Percentiles rank a stretch among this genome's conserved stretches.
Conservation (phyloP, 441 rosid genomes). For the Rhodomyrtus psidioides region DNA sequence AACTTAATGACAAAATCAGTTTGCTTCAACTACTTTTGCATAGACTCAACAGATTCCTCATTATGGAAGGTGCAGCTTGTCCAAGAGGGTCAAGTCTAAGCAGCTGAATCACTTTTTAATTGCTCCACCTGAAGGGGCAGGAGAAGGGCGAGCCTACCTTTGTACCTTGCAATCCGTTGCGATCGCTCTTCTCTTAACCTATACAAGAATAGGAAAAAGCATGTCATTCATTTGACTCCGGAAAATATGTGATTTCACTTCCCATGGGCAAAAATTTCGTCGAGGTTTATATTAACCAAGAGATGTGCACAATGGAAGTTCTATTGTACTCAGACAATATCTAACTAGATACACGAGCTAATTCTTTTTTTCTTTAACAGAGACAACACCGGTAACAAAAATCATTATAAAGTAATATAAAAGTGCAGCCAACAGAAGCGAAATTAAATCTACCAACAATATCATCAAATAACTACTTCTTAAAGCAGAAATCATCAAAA, state of each 20-base stretch:
- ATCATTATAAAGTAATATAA: neutral
- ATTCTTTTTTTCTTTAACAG: neutral
- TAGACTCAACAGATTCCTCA: neutral
- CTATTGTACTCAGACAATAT: neutral
- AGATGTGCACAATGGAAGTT: neutral
- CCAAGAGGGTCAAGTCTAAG: constrained; percentile 25
- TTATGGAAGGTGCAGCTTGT: neutral
- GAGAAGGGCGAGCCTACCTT: constrained; percentile 73
- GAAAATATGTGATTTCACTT: neutral
- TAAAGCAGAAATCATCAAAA: neutral
- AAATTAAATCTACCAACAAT: neutral
- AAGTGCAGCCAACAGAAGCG: neutral
- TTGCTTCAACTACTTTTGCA: neutral
- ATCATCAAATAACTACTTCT: neutral
- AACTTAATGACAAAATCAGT: neutral
- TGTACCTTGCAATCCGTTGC: constrained; percentile 74
- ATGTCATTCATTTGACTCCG: neutral
- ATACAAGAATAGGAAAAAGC: constrained; percentile 4
- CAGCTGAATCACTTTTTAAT: constrained; percentile 34
- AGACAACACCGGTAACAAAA: neutral
- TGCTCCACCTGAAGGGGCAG: constrained; percentile 74
- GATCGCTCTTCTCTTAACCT: constrained; percentile 61
- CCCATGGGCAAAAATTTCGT: neutral
- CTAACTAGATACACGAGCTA: neutral
- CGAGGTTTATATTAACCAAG: neutral